Evolutionary conservation across 1,139 yeast species (phyloP).

Genomic region (Candida labiduridarum): DNA sequence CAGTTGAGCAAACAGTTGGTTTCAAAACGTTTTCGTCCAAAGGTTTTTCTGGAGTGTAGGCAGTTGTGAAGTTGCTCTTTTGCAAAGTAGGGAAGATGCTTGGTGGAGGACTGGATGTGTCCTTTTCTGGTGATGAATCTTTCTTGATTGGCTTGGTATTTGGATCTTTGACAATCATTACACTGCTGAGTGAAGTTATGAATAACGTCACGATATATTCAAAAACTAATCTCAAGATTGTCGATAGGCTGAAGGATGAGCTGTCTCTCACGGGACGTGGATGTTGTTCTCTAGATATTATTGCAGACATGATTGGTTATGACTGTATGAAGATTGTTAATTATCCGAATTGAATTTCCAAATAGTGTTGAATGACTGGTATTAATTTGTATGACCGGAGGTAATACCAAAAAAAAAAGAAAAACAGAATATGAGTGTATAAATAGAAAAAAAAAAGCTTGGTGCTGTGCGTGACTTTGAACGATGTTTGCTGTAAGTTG

Average conservation of each 20-base stretch:
- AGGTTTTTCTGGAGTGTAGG: conserved; percentile 3
- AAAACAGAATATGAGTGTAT: too few species aligned
- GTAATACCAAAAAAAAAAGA: neutral
- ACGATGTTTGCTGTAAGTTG: too few species aligned
- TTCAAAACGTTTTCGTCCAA: conserved; percentile 1
- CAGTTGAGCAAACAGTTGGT: conserved; percentile 47
- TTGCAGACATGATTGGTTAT: neutral
- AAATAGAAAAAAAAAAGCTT: too few species aligned
- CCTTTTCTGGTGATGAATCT: neutral
- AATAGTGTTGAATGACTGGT: too few species aligned
- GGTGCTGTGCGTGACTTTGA: too few species aligned
- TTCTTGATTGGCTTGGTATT: neutral
- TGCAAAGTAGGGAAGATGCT: neutral
- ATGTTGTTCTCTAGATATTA: conserved; percentile 1
- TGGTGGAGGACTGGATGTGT: neutral
- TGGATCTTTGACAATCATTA: neutral
- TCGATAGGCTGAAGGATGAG: neutral
- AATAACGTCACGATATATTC: conserved; percentile 1
- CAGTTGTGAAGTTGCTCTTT: conserved; percentile 1
- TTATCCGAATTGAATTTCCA: neutral
- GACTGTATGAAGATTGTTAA: neutral
- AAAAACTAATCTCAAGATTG: conserved; percentile 1
- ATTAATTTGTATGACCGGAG: neutral
- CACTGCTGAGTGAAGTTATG: neutral
- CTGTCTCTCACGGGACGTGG: neutral